Base-by-base conservation (phyloP, 345 rosid genomes). In the Stellera chamaejasme region DNA sequence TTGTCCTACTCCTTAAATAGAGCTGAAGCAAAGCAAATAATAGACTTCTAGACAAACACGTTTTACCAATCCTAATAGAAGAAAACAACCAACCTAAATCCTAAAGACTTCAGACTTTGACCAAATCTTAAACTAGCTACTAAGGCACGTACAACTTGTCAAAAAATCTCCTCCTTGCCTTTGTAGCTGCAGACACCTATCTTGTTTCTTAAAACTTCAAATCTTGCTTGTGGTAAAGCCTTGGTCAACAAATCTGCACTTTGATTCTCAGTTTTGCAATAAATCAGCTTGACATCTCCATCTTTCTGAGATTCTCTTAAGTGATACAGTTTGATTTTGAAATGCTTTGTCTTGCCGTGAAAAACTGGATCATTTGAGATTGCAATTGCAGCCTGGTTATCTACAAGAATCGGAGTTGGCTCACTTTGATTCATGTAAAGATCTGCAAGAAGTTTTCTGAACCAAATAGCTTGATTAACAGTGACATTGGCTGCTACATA, bases 281-380 rank as follows among this genome's bases (percentile, higher is more conserved):
- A 23, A 11, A 45, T 10, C 8, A 62, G 10, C 11, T 53, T 6
- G 2, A 62, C 11, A 12, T 44, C 51, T 4, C 45, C 44, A 19
- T 27, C 10, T 2, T 45, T 41, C 6, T 45, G 36, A 2, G 39
- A 32, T 25, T 64, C 56, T 14, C 56, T 16, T 10, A 64, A 12
- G 27, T 14, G 49, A 39, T 32, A 48, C 8, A 14, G 23, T 10
- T 57, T 39, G 8, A 56, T 23, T 12, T 64, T 50, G 28, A 64
- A 46, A 13, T 56, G 68, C 23, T 64, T 64, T 7, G 56, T 64
- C 13, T 25, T 48, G 10, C 50, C 55, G 36, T 64, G 62, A 48
- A 56, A 56, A 3, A 42, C 43, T 25, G 49, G 62, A 56, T 64
- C 42, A 2, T 56, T 56, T 4, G 56, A 11, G 8, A 54, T 56